phyloP scores from a whole-genome alignment of 2,329 filamentous ascomycete species.

The Chaetomium olivaceum region DNA sequence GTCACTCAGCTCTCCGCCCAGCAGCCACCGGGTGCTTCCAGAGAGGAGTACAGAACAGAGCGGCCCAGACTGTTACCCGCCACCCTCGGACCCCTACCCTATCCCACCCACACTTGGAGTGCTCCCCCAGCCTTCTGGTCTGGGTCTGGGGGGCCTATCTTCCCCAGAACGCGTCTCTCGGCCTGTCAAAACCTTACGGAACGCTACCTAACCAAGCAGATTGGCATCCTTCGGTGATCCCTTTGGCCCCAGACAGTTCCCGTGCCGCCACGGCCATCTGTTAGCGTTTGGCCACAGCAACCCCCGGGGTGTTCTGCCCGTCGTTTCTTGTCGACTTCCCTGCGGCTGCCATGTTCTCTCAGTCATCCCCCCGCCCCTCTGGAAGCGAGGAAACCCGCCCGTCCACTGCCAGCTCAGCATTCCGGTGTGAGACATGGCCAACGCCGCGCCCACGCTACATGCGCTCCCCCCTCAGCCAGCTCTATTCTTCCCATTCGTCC shows the following conservation, averaged over 20 bases:
- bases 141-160: neutral
- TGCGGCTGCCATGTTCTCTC: neutral
- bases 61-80: constrained; percentile 5
- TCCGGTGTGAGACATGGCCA: constrained; percentile 11
- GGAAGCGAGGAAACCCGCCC: neutral
- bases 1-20: constrained; percentile 21
- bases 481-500: constrained; percentile 17
- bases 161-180: neutral
- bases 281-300: neutral
- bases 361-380: neutral
- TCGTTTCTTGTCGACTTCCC: neutral
- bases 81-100: neutral
- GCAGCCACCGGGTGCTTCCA: constrained; percentile 2
- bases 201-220: neutral
- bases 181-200: neutral
- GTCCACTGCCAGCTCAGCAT: constrained; percentile 6
- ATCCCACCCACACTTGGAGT: neutral
- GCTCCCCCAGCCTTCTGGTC: neutral
- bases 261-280: neutral
- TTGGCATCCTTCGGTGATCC: neutral
- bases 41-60: neutral
- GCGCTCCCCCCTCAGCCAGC: neutral
- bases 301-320: neutral
- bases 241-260: neutral
- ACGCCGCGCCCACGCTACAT: constrained; percentile 16